phyloP scores from a whole-genome alignment of 768 basidiomycete genomes.

The Boletus insuetus region DNA sequence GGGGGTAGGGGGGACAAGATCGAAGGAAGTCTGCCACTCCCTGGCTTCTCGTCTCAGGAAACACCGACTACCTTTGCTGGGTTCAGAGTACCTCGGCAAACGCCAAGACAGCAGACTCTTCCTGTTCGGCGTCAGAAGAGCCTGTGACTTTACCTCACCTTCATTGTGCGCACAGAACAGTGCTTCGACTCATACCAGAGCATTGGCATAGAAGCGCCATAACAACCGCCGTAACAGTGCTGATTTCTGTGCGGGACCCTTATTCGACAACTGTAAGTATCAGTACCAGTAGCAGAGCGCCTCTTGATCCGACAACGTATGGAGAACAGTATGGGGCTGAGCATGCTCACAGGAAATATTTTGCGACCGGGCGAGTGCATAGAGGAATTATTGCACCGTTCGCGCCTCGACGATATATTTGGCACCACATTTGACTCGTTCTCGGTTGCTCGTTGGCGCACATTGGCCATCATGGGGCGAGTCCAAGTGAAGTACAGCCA shows the following conservation, averaged over 20 bases:
- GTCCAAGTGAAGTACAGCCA: too few relatives aligned
- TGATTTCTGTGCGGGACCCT: neutral
- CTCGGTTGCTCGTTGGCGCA: too few relatives aligned
- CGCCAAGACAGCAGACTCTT: neutral
- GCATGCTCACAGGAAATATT: too few relatives aligned
- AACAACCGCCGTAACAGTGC: neutral
- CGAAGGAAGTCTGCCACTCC: neutral
- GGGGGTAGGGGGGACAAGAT: neutral
- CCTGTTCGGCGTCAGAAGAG: neutral
- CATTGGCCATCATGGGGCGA: too few relatives aligned
- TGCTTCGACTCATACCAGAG: too few relatives aligned
- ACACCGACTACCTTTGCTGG: too few relatives aligned
- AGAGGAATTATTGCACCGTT: too few relatives aligned
- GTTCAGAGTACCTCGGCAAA: neutral
- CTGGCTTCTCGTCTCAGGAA: neutral
- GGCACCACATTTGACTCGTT: too few relatives aligned
- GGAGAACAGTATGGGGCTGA: neutral
- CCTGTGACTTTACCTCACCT: too few relatives aligned
- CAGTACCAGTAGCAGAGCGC: neutral
- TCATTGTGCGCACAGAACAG: too few relatives aligned
- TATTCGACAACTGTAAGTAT: neutral
- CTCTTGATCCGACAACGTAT: neutral
- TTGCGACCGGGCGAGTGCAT: too few relatives aligned
- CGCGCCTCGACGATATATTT: too few relatives aligned
- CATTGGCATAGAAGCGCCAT: neutral